A percentile compares a stretch with the other conserved stretches of the same genome.
These are phyloP conservation scores for Begonia peltatifolia DNA, from an alignment of 306 rosid species.

Conservation along the genomic window DNA sequence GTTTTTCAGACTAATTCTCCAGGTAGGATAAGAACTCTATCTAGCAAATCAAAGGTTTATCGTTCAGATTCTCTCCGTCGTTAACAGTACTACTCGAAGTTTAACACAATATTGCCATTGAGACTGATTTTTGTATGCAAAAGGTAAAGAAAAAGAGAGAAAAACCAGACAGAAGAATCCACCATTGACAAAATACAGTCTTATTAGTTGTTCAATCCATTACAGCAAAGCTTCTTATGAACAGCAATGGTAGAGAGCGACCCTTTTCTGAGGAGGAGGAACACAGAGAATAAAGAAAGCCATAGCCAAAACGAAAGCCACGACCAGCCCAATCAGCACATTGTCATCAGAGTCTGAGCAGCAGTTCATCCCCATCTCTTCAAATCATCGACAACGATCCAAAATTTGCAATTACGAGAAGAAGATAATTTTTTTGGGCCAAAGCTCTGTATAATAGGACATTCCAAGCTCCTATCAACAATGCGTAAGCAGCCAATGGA, in stretches of 20 bases:
- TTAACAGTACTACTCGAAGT: no score
- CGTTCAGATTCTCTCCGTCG: no score
- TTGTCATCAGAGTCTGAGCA: slow-evolving; percentile 1
- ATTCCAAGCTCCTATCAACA: slow-evolving; percentile 3
- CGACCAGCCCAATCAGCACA: slow-evolving; percentile 15
- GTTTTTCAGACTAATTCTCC: no score
- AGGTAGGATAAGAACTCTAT: no score
- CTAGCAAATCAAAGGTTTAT: no score
- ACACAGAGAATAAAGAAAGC: slow-evolving; percentile 19
- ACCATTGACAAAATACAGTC: not conserved
- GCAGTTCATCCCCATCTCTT: slow-evolving; percentile 3
- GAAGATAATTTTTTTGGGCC: no score
- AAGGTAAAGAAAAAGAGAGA: not conserved
- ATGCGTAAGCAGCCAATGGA: slow-evolving; percentile 2
- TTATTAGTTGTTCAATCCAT: no score
- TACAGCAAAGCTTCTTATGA: not conserved
- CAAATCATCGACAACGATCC: not conserved
- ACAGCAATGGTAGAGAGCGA: slow-evolving; percentile 18
- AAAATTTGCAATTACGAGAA: no score
- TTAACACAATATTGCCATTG: no score
- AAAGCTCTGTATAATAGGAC: not conserved
- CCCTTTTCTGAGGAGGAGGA: slow-evolving; percentile 20
- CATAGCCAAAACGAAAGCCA: slow-evolving; percentile 23
- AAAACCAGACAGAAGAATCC: not conserved
- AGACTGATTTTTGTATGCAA: no score